Base-by-base conservation (phyloP, 768 basidiomycete species). In the Leccinum incarnatum region DNA sequence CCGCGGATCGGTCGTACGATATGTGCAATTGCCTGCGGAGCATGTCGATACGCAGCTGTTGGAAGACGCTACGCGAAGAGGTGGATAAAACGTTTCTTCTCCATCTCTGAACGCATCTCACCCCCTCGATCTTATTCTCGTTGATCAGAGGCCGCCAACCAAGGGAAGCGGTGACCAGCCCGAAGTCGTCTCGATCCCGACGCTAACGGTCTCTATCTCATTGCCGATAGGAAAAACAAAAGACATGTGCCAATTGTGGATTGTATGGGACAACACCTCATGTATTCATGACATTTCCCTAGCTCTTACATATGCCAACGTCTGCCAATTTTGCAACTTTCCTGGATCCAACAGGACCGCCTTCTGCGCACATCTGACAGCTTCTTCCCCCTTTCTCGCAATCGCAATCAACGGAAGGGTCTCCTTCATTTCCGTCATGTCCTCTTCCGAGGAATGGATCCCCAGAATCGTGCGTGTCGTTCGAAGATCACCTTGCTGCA, bases 21-120 rank as follows among this genome's bases (percentile, higher is more conserved):
- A 99, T 68, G 97, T 98, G 19, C 93, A 96, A 71, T 80, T 99
- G 56, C 93, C 94, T 3, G 86, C 92, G 25, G 88, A 91, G 62
- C 90, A 91, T 60, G 93, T 99, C 58, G 97, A 99, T 74, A 97
- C 94, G 2, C 94, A 95, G 65, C 75, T 98, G 53, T 73, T 99
- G 42, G 96, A 99, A 75, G 96, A 99, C 72, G 96, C 96, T 30
- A 98, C 96, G 36, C 80, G 97, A 72, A 80, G 96, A 85, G 97
- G 96, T 97, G 55, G 53, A 79, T 23, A 11, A 19, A 19, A 45
- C 21, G 60, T 19, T 42, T 47, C 37, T 49, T 40, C 42, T 51
- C 40, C 51, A 45, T 45, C 25, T 34, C 30, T 23, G 45, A 34
- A 45, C 21, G 8, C 2, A 29, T 53, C 60, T 57, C 40, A 71